Evolutionary conservation across 768 basidiomycete genomes (phyloP), one percentile per base, ranked within the genome.

Genomic region (Boletus tomentosulus): DNA sequence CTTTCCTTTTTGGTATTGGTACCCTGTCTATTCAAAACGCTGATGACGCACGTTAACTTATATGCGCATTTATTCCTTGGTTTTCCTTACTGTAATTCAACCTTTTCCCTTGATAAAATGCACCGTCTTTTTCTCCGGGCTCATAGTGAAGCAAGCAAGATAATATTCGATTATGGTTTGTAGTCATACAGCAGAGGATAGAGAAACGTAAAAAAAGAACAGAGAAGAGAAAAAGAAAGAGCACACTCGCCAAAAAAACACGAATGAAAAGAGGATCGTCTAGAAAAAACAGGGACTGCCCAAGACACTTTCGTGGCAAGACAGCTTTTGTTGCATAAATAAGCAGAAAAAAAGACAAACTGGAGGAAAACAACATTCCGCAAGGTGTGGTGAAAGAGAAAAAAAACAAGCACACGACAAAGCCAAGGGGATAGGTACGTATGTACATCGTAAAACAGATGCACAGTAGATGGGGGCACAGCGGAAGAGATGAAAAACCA

Each of bases 261-360:
- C 10, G 16, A 27, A 49, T n/a, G 52, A n/a, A n/a, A 11, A 13
- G 43, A 57, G 51, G 55, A 55, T 52, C 15, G 49, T 60, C 60
- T 51, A 44, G 46, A 22, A 31, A 41, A 42, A 30, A 19, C 7
- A 28, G 30, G 39, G 10, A 12, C 41, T 42, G 41, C 24, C 41
- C 22, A 42, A 37, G 22, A n/a, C 37, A 38, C 37, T 38, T 38
- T 16, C 37, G 6, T 38, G 37, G 41, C 24, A 48, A 51, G 62
- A 51, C 67, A 64, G 59, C 57, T 64, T 64, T 66, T 62, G 64
- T 55, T 51, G 51, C 27, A 69, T 68, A 67, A 68, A 67, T 67
- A 67, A 39, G n/a, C n/a, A n/a, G n/a, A n/a, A n/a, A n/a, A n/a
- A n/a, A n/a, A n/a, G n/a, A n/a, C n/a, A n/a, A n/a, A n/a, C n/a